Evolutionary conservation across 2,329 filamentous ascomycete genomes (phyloP).

Genomic region (Pseudonectria buxi): DNA sequence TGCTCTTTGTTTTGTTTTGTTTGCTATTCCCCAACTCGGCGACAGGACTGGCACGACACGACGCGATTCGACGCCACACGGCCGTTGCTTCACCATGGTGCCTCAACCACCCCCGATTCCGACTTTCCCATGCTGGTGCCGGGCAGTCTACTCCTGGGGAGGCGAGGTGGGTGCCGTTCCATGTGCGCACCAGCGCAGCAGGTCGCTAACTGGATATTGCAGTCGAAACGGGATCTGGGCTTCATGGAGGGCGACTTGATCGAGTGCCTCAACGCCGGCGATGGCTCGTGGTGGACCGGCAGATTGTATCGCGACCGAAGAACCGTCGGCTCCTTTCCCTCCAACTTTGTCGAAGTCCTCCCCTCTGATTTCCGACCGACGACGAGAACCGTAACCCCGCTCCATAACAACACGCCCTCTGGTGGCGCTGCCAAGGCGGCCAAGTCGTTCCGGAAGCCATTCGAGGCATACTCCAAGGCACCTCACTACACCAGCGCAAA

Average conservation of each 20-base stretch:
- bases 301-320: conserved; percentile 81
- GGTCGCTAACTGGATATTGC: conserved; percentile 13
- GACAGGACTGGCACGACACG: no score
- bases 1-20: not conserved
- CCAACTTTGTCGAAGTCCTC: conserved; percentile 92
- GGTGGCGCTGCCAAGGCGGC: conserved; percentile 51
- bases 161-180: conserved; percentile 55
- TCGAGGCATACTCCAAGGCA: conserved; percentile 60
- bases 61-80: conserved; percentile 3
- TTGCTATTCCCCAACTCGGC: conserved; percentile 6
- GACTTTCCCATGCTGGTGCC: conserved; percentile 84
- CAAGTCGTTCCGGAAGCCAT: conserved; percentile 59
- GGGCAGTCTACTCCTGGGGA: conserved; percentile 88
- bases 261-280: conserved; percentile 94
- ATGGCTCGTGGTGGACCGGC: conserved; percentile 98
- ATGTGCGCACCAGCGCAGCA: not conserved
- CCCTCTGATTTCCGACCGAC: conserved; percentile 78
- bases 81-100: conserved; percentile 36
- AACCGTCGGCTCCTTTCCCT: conserved; percentile 88
- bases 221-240: conserved; percentile 87
- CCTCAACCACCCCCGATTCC: conserved; percentile 57
- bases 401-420: conserved; percentile 52
- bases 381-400: conserved; percentile 51
- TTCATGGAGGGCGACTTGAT: conserved; percentile 98
- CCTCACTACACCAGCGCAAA: conserved; percentile 60